phyloP scores from a whole-genome alignment of 2,329 filamentous ascomycete species.

The Fusarium pininemorale region DNA sequence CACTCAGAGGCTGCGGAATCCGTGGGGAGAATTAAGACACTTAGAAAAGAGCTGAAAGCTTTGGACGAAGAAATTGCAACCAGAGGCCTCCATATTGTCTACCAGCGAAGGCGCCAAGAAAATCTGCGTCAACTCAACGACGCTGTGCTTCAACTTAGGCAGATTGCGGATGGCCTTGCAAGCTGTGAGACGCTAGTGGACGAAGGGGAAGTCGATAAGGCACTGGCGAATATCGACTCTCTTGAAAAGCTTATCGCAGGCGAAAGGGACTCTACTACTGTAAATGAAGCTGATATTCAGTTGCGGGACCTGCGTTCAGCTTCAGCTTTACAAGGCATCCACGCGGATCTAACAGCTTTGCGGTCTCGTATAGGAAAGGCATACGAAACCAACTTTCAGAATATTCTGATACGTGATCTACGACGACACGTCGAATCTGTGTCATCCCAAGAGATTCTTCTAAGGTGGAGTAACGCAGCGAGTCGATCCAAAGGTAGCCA shows the following conservation, averaged over 20 bases:
- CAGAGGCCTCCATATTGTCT: constrained; percentile 84
- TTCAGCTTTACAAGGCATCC: constrained; percentile 81
- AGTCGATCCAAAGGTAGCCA: constrained; percentile 75
- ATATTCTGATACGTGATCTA: constrained; percentile 80
- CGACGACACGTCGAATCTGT: constrained; percentile 81
- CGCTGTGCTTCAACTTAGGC: constrained; percentile 83
- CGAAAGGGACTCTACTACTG: constrained; percentile 57
- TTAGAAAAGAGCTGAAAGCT: constrained; percentile 80
- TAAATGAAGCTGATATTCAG: constrained; percentile 46
- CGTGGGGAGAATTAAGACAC: constrained; percentile 81
- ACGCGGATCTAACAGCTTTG: constrained; percentile 78
- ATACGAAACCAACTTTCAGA: constrained; percentile 83
- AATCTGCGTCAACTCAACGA: constrained; percentile 85
- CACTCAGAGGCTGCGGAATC: constrained; percentile 94
- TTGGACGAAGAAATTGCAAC: constrained; percentile 89
- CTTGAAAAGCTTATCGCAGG: constrained; percentile 85
- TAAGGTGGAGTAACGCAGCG: constrained; percentile 84
- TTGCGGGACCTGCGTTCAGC: constrained; percentile 78
- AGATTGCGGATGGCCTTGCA: constrained; percentile 78
- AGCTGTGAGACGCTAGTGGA: constrained; percentile 85
- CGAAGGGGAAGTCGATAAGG: constrained; percentile 81
- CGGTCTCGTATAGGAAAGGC: constrained; percentile 85
- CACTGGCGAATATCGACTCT: constrained; percentile 78
- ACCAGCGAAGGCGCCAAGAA: constrained; percentile 81
- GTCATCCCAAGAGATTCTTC: constrained; percentile 76